Evolutionary conservation across 805 yeast species (phyloP).

Genomic region (Hanseniaspora pseudoguilliermondii): DNA sequence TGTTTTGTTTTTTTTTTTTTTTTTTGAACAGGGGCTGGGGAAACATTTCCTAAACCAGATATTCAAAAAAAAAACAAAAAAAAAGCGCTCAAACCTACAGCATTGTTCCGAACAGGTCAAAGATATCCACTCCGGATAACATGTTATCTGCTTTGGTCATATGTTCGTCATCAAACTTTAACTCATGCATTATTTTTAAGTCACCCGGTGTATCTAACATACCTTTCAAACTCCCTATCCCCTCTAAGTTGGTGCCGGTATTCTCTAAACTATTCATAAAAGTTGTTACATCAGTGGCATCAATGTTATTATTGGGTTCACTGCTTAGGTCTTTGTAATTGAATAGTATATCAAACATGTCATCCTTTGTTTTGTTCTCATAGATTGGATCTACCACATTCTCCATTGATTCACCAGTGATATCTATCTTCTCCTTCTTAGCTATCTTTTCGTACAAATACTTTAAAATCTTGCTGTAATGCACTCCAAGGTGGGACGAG

Average conservation of each 20-base stretch:
- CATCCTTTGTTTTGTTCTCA: background rate
- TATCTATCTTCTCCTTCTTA: slow-evolving; percentile 1
- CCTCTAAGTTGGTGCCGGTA: background rate
- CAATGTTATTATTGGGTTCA: too few species aligned
- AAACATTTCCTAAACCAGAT: background rate
- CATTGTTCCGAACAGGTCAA: background rate
- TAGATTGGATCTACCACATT: slow-evolving; percentile 18
- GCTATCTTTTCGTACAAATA: slow-evolving; percentile 61
- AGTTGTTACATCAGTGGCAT: background rate
- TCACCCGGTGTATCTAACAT: background rate
- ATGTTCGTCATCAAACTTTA: background rate
- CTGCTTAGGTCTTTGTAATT: background rate
- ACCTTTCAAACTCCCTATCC: background rate
- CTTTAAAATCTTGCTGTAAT: slow-evolving; percentile 66
- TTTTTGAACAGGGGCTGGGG: too few species aligned
- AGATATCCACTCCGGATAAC: background rate
- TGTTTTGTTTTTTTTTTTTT: too few species aligned
- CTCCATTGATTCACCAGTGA: slow-evolving; percentile 29
- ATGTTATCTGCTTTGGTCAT: background rate
- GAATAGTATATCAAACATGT: slow-evolving; percentile 8
- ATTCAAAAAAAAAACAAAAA: background rate
- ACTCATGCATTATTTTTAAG: background rate
- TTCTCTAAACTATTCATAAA: background rate
- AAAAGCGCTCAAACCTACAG: background rate
- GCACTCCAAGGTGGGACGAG: slow-evolving; percentile 68